A percentile compares a stretch with the other conserved stretches of the same genome.
These are phyloP conservation scores for Termitomyces sp. DNA, from an alignment of 768 basidiomycete genomes.

Conservation along the genomic window DNA sequence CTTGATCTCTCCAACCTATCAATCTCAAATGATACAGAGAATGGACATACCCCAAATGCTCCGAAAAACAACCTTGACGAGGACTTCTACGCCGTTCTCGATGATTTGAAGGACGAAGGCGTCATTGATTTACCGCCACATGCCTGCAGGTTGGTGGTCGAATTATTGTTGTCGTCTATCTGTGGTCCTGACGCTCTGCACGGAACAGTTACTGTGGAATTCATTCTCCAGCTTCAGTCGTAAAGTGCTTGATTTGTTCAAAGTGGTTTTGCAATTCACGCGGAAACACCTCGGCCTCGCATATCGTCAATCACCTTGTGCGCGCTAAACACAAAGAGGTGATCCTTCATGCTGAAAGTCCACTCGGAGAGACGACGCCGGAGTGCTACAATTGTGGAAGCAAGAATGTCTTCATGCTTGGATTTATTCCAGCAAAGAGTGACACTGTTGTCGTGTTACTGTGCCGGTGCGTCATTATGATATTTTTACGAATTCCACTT, in stretches of 20 bases:
- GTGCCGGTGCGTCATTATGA: conserved; percentile 65
- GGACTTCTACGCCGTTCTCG: conserved; percentile 85
- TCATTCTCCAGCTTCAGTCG: conserved; percentile 94
- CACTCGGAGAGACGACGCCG: conserved; percentile 94
- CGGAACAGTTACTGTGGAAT: conserved; percentile 88
- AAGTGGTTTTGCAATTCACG: conserved; percentile 99
- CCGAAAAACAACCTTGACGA: conserved; percentile 50
- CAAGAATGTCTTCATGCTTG: conserved; percentile 99
- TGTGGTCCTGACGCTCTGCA: conserved; percentile 11
- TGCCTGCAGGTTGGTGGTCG: conserved; percentile 81
- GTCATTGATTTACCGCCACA: conserved; percentile 81
- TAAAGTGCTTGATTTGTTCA: conserved; percentile 86
- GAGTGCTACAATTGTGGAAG: conserved; percentile 99
- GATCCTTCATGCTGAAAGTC: conserved; percentile 90
- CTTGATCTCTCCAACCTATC: conserved; percentile 68
- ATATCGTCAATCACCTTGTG: conserved; percentile 98
- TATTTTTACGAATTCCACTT: not conserved
- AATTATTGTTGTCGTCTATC: conserved; percentile 4
- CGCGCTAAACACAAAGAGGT: conserved; percentile 99
- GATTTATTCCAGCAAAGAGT: conserved; percentile 98
- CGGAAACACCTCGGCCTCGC: conserved; percentile 95
- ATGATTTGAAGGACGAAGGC: conserved; percentile 81
- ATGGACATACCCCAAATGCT: conserved; percentile 32
- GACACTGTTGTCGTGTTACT: conserved; percentile 97
- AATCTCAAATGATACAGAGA: conserved; percentile 46